Evolutionary conservation across 2,329 filamentous ascomycete genomes (phyloP), one percentile per base, ranked within the genome.

Genomic region (Aureobasidium subglaciale): DNA sequence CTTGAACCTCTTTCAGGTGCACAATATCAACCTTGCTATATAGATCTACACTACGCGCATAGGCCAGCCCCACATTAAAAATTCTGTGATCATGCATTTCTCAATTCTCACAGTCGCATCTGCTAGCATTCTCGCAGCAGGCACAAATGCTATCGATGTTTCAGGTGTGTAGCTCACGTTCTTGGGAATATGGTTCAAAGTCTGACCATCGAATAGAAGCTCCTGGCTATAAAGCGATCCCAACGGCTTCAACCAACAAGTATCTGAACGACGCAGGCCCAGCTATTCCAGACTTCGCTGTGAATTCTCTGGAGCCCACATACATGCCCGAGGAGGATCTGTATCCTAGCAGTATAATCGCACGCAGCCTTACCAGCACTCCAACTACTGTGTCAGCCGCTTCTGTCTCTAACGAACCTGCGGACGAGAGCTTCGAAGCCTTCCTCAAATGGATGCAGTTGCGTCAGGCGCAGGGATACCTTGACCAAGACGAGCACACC

Each of bases 291-390:
- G n/a, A n/a, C 5, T 45, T 18, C 18, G 18, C 50, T 5, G 15
- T 24, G 5, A 30, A n/a, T n/a, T 16, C n/a, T 0, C n/a, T 55
- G 1, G 50, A 55, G 22, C 50, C 50, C 24, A 37, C 50, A 7
- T 40, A 45, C 11, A 45, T 55, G 50, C 50, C 50, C 1, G 50
- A 37, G n/a, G 50, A 55, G 22, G 50, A 55, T 13, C 6, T 55
- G 24, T 20, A 29, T 0, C 22, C 49, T 0, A 32, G n/a, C 20
- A 4, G 8, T 18, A 16, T 53, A 0, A 25, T n/a, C 4, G 49
- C 49, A 15, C 35, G 49, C 15, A 42, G 37, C 20, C 18, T 42
- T 3, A 6, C 48, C 32, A 7, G n/a, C 10, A 9, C 45, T 3
- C 27, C 32, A 6, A 5, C 8, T 2, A 49, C 30, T 13, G 32